These are phyloP conservation scores for Gossypium thurberi DNA, from an alignment of 345 rosid species.

Conservation along the genomic window DNA sequence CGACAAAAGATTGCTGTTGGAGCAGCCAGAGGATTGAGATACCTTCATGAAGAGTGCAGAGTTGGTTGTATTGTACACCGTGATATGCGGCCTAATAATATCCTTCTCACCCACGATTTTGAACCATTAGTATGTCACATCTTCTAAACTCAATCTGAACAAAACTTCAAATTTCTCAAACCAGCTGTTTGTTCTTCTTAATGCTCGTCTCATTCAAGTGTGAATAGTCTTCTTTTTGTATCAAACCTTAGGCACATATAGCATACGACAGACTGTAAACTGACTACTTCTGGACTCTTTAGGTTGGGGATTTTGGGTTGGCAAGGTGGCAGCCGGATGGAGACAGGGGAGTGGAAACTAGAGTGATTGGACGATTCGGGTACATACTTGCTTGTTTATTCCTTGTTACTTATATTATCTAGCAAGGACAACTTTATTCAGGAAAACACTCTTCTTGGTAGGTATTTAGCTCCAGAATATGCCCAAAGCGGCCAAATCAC, in stretches of 20 bases:
- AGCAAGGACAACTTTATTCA: not conserved
- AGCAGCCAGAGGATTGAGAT: conserved; percentile 94
- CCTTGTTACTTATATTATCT: conserved; percentile 4
- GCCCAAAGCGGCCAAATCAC: conserved; percentile 97
- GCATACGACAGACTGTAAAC: not conserved
- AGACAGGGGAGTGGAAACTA: conserved; percentile 81
- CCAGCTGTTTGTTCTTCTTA: not conserved
- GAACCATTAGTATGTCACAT: conserved; percentile 67
- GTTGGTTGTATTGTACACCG: conserved; percentile 98
- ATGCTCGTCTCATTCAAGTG: not conserved
- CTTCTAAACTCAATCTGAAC: conserved; percentile 9
- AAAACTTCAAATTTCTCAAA: not conserved
- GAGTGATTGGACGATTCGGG: conserved; percentile 98
- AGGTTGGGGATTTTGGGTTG: conserved; percentile 98
- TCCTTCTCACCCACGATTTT: conserved; percentile 93
- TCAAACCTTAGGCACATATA: not conserved
- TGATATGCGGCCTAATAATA: conserved; percentile 93
- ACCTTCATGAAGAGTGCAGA: conserved; percentile 99
- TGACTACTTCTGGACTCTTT: conserved; percentile 19
- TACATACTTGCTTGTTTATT: conserved; percentile 19
- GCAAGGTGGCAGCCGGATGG: conserved; percentile 99
- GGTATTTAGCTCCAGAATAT: conserved; percentile 95
- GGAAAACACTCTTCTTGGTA: conserved; percentile 15
- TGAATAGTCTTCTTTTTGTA: not conserved
- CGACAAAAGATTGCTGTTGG: conserved; percentile 87